These are phyloP conservation scores for Fraxinus platypoda DNA, from an alignment of 305 asterid genomes.

Conservation along the genomic window DNA sequence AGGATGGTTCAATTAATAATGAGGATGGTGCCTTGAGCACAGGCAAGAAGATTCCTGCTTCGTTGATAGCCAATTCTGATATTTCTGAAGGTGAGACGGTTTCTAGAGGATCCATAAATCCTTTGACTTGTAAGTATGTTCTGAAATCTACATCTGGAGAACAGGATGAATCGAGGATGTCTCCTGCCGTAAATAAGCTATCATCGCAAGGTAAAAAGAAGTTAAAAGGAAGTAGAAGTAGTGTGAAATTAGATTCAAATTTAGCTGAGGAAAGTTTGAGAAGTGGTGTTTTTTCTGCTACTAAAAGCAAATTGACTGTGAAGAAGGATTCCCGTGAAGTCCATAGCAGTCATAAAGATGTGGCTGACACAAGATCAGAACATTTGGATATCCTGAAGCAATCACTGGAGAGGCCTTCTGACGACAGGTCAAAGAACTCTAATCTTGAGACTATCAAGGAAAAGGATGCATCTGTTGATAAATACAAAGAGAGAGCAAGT, in stretches of 20 bases:
- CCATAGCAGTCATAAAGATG: constrained; percentile 31
- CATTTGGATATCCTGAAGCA: constrained; percentile 30
- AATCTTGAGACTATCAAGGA: constrained; percentile 38
- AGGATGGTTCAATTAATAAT: constrained; percentile 41
- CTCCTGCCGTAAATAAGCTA: constrained; percentile 32
- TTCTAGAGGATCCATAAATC: constrained; percentile 33
- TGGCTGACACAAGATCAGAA: constrained; percentile 35
- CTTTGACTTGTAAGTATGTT: constrained; percentile 34
- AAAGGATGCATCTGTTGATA: constrained; percentile 37
- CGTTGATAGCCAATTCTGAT: constrained; percentile 37
- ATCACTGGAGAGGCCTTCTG: constrained; percentile 37
- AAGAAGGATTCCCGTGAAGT: constrained; percentile 43
- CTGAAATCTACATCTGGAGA: constrained; percentile 35
- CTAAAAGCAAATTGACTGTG: constrained; percentile 36
- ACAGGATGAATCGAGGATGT: constrained; percentile 34
- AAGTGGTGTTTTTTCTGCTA: constrained; percentile 37
- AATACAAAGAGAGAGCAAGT: constrained; percentile 41
- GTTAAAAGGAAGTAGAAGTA: constrained; percentile 42
- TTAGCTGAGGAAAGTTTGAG: constrained; percentile 29
- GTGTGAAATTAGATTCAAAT: constrained; percentile 37
- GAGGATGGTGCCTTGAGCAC: constrained; percentile 34
- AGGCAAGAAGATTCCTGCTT: constrained; percentile 35
- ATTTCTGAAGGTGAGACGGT: constrained; percentile 47
- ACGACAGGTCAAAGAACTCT: constrained; percentile 42
- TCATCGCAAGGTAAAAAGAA: constrained; percentile 45